Conservation (phyloP, 2,329 filamentous ascomycete genomes). For the Polychaeton citri region DNA sequence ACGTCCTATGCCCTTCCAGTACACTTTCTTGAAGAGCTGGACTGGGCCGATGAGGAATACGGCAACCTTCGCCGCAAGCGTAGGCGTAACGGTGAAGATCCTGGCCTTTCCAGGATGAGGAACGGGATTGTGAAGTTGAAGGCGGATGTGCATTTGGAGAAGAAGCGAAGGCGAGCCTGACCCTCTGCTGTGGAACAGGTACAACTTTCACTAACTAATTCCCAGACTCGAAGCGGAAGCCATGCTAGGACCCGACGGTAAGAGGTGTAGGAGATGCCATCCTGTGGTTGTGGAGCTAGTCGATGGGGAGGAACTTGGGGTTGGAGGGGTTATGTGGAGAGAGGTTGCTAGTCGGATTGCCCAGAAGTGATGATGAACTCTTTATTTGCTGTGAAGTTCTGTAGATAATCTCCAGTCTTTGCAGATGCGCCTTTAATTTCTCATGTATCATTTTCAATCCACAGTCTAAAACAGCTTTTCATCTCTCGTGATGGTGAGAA, state of each 20-base stretch:
- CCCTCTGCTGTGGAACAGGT: not conserved
- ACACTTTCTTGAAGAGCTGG: slow-evolving; percentile 1
- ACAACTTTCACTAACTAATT: not conserved
- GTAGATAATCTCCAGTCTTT: too few species aligned
- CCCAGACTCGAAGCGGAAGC: slow-evolving; percentile 3
- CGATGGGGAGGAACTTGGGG: too few species aligned
- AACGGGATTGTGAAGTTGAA: slow-evolving; percentile 1
- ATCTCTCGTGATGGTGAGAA: too few species aligned
- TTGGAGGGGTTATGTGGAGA: too few species aligned
- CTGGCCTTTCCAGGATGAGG: not conserved
- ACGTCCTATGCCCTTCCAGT: slow-evolving; percentile 1
- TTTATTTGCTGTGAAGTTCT: too few species aligned
- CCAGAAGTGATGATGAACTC: too few species aligned
- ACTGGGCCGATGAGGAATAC: not conserved
- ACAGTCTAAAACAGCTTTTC: too few species aligned
- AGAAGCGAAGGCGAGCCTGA: slow-evolving; percentile 3
- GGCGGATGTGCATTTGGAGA: slow-evolving; percentile 1
- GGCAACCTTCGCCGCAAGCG: not conserved
- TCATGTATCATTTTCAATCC: too few species aligned
- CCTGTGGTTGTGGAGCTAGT: slow-evolving; percentile 2
- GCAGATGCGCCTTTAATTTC: too few species aligned
- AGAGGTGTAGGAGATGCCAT: slow-evolving; percentile 4
- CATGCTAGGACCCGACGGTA: slow-evolving; percentile 2
- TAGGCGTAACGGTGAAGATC: not conserved
- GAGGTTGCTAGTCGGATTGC: too few species aligned